Base-by-base conservation (phyloP, 108 stramenopile species). In the Cyclotella cryptica region DNA sequence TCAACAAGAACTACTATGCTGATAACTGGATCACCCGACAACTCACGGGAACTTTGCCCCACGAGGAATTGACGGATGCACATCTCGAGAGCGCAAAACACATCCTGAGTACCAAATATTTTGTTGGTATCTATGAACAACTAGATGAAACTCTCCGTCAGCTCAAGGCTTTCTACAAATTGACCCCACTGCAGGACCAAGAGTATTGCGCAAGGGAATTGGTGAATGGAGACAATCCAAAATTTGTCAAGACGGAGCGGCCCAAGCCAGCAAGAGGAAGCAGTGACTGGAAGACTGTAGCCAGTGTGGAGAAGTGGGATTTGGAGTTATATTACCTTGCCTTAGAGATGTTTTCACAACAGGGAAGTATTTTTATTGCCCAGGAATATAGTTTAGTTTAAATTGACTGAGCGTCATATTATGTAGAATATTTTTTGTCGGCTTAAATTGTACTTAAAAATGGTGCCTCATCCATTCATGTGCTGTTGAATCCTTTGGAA, bases 241-340 rank as follows among this genome's bases (percentile, higher is more conserved):
- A 60, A n/a, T 72, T 72, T 29, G 9, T 47, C 5, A 59, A 45
- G 43, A 61, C 45, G 11, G 42, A 62, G 6, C 13, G 71, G 45
- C 40, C 19, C 5, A 60, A 45, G 42, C 71, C 71, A 1, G 71
- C 58, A 12, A 60, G 59, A 40, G 71, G 59, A 24, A 61, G 60
- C 47, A 39, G 47, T 21, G 71, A 72, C 27, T 72, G 71, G 71
- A 42, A 18, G 14, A 43, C 46, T 22, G 59, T 72, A 3, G 71
- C 59, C 7, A n/a, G 14, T 15, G 58, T 59, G 35, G 71, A 72
- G 46, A 61, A 49, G 55, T 72, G 58, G 58, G 71, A 72, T 72
- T 45, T 72, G 71, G 71, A 72, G 27, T 61, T 72, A 28, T 72
- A 72, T 47, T 72, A 72, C 47, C 61, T 72, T 59, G 71, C 28